Conservation (phyloP, 352 stramenopile genomes). For the Phytopythium boreale region DNA sequence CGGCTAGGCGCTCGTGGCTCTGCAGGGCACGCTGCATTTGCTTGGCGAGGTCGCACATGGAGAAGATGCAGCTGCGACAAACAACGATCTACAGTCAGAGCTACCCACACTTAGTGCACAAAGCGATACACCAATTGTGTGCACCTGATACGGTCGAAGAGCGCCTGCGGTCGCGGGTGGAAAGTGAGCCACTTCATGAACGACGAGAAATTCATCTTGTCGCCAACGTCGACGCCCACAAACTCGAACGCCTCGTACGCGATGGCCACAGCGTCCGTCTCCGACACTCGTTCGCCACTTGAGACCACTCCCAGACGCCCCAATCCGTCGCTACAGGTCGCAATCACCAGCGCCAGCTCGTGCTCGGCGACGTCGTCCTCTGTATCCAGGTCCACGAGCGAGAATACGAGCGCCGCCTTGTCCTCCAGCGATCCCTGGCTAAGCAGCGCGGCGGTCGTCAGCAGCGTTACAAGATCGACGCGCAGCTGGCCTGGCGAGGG, state of each 20-base stretch:
- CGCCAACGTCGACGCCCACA: slow-evolving; percentile 49
- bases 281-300: slow-evolving; percentile 10
- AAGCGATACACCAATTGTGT: neutral
- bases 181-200: slow-evolving; percentile 72
- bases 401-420: slow-evolving; percentile 59
- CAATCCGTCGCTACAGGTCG: slow-evolving; percentile 44
- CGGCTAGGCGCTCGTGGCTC: slow-evolving; percentile 9
- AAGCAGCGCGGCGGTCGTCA: slow-evolving; percentile 39
- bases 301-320: slow-evolving; percentile 26
- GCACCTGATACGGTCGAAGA: slow-evolving; percentile 57
- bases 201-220: slow-evolving; percentile 64
- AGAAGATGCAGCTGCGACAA: slow-evolving; percentile 38
- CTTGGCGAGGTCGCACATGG: slow-evolving; percentile 28
- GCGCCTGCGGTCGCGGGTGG: slow-evolving; percentile 45
- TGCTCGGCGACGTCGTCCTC: slow-evolving; percentile 76
- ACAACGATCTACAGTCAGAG: neutral
- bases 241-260: slow-evolving; percentile 71
- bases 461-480: slow-evolving; percentile 58
- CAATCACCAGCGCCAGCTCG: slow-evolving; percentile 66
- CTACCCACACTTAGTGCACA: neutral
- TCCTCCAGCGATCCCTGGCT: slow-evolving; percentile 45
- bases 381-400: slow-evolving; percentile 64
- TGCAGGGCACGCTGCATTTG: slow-evolving; percentile 29
- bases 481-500: slow-evolving; percentile 5
- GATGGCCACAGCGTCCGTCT: slow-evolving; percentile 51